Evolutionary conservation across 2,329 filamentous ascomycete genomes (phyloP), one percentile per base, ranked within the genome.

Genomic region (Bipolaris gigantea): DNA sequence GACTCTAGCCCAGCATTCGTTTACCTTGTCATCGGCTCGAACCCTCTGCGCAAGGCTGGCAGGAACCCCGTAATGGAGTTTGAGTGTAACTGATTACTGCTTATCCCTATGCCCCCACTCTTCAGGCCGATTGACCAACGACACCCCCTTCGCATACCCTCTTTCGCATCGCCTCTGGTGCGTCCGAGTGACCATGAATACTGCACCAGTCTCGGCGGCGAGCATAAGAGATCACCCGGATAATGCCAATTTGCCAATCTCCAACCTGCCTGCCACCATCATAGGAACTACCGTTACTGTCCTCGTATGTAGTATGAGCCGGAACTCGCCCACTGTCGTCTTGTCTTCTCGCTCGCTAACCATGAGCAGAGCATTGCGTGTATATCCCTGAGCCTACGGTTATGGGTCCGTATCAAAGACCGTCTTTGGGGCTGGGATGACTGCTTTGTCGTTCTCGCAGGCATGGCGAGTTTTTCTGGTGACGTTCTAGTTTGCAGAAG

Each of bases 371-470:
- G 49, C 5, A 15, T 71, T 21, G 69, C 69, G 16, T 41, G 62
- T 23, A 44, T 70, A 13, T 67, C 67, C 15, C 59, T 71, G 15
- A 50, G 56, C 32, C 51, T 75, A 32, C 65, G 73, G 38, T 30
- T 75, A 48, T 70, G 61, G 60, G 63, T 65, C 16, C 69, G 73
- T 5, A 51, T 62, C 19, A 66, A 59, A 33, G 63, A 66, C n/a
- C 60, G 53, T 15, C 52, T 70, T 13, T 70, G 65, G 61, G 69
- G 73, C n/a, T 73, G 66, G 66, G 73, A 75, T 46, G 73, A 75
- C 52, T 30, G 65, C 2, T 70, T 73, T 10, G 66, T 75, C 15
- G 45, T 69, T 15, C 54, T 74, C 7, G 68, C 72, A 9, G 59
- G 48, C 9, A 45, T 67, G 10, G 52, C 64, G 5, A 65, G 59